Evolutionary conservation across 2,329 filamentous ascomycete species (phyloP), one percentile per base, ranked within the genome.

Genomic region (Verticillium nonalfalfae): DNA sequence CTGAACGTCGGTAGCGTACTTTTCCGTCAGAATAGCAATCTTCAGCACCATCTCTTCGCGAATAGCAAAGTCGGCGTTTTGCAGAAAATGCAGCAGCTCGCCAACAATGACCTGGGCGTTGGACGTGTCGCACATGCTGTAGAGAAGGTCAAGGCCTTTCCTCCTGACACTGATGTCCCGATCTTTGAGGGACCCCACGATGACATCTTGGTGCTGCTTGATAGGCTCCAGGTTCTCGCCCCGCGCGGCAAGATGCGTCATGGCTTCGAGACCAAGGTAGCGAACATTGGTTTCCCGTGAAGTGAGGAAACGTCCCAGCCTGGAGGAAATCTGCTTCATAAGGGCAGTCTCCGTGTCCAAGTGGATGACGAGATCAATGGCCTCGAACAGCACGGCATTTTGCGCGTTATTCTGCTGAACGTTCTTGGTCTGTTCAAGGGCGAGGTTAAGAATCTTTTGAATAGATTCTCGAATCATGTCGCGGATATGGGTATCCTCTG

Each of bases 341-440:
- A 99, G 81, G 26, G 89, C 90, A 67, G 94, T 90, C 74, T 99
- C 95, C 0, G 93, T 97, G 68, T 98, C 95, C 31, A 99, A 85
- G 72, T 99, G 95, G 67, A 99, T 99, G 68, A 97, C 95, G 55
- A 99, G 85, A 72, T 99, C 97, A 75, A 99, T 99, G 31, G 95
- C 96, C 79, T 99, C 95, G 71, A 99, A 99, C 1, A 99, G 82
- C 14, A 99, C 93, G 0, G 95, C 95, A 71, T 99, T 99, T 72
- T 98, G 95, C 0, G 95, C 95, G 72, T 99, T 99, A 75, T 99
- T 99, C 73, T 99, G 95, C 76, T 99, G 95, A 15, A 99, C 95
- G 69, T 99, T 99, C 78, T 98, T 99, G 59, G 92, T 95, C 72
- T 91, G 88, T 71, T 98, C 94, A 81, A 96, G 88, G 1, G 95